Conservation (phyloP, 192 early-diverging fungal species). For the Globomyces pollinis-pini region DNA sequence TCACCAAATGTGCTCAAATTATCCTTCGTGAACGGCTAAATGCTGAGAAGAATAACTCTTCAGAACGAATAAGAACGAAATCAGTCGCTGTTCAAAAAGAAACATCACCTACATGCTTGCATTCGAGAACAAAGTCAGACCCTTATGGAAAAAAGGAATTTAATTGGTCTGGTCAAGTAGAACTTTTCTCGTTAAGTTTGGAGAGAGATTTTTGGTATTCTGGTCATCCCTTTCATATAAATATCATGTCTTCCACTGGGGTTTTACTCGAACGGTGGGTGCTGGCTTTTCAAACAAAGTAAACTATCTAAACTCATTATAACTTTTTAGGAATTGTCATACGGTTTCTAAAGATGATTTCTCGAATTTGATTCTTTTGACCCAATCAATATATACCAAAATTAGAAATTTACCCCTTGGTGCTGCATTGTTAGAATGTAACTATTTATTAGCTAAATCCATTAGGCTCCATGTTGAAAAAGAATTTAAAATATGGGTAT, state of each 20-base stretch:
- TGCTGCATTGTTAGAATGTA: slow-evolving; percentile 21
- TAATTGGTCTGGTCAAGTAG: background rate
- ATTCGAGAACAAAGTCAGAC: slow-evolving; percentile 8
- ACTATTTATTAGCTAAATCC: background rate
- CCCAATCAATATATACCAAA: slow-evolving; percentile 46
- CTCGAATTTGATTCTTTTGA: slow-evolving; percentile 39
- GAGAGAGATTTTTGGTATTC: slow-evolving; percentile 32
- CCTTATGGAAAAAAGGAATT: background rate
- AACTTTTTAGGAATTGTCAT: slow-evolving; percentile 2
- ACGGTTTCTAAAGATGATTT: background rate
- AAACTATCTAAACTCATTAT: slow-evolving; percentile 5
- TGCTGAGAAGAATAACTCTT: background rate
- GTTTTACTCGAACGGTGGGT: slow-evolving; percentile 44
- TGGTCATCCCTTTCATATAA: slow-evolving; percentile 33
- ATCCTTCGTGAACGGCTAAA: slow-evolving; percentile 20
- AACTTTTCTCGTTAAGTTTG: slow-evolving; percentile 8
- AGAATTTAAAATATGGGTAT: slow-evolving; percentile 12
- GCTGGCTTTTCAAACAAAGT: slow-evolving; percentile 19
- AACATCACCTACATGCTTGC: background rate
- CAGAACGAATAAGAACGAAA: slow-evolving; percentile 1
- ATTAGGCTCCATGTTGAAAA: background rate
- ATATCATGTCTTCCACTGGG: slow-evolving; percentile 20
- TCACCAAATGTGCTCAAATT: slow-evolving; percentile 29
- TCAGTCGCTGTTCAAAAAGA: background rate
- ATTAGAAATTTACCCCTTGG: slow-evolving; percentile 41